These are phyloP conservation scores for Oryza meyeriana DNA, from an alignment of 176 grass and related monocot genomes.

Conservation along the genomic window DNA sequence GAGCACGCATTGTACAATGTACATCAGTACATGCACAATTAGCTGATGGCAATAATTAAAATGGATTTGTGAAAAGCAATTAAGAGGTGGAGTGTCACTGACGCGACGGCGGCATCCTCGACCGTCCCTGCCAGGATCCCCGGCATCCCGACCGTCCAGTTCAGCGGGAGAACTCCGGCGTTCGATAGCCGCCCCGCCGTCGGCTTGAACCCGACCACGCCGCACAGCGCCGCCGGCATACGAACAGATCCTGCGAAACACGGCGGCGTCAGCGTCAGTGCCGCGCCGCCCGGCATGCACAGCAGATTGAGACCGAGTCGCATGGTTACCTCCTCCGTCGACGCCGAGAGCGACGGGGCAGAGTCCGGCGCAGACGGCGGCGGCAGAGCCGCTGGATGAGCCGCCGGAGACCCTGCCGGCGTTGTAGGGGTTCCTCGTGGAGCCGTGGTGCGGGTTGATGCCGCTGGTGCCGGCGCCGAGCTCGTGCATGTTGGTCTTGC, in stretches of 20 bases:
- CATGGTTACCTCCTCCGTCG: conserved; percentile 67
- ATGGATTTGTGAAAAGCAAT: background rate
- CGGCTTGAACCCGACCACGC: conserved; percentile 91
- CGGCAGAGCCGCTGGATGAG: conserved; percentile 92
- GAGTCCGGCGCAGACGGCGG: conserved; percentile 83
- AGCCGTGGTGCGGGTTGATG: conserved; percentile 58
- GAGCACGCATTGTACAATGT: background rate
- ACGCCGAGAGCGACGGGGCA: conserved; percentile 95
- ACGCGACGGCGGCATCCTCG: conserved; percentile 83
- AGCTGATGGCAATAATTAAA: background rate
- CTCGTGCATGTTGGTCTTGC: conserved; percentile 99
- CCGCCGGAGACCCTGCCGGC: conserved; percentile 66
- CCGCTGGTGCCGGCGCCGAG: conserved; percentile 76
- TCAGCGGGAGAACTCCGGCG: conserved; percentile 83
- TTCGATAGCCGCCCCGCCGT: conserved; percentile 79
- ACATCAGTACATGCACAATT: background rate
- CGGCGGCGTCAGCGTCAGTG: background rate
- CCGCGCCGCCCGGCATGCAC: too few species aligned
- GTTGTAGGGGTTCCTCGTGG: conserved; percentile 82
- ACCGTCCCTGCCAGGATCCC: conserved; percentile 90
- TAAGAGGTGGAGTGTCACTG: conserved; percentile 24
- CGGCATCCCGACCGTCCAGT: conserved; percentile 97
- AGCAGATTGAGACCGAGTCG: too few species aligned
- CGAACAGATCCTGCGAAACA: conserved; percentile 58
- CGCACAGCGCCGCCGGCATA: conserved; percentile 90